Conservation (phyloP, 345 rosid species). For the Adansonia digitata region DNA sequence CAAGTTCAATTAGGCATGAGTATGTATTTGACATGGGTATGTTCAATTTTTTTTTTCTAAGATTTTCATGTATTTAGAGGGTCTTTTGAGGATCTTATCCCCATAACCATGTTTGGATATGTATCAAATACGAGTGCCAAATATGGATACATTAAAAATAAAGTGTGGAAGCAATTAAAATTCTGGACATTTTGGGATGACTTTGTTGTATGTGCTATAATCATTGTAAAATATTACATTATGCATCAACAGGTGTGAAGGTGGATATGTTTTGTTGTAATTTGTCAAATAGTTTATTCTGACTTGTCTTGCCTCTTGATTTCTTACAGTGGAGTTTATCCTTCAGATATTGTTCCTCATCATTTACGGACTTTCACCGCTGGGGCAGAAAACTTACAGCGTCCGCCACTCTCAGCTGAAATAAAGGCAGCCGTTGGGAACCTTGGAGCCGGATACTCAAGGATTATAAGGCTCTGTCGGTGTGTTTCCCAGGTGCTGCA, state of each 20-base stretch:
- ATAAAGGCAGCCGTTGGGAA: conserved; percentile 29
- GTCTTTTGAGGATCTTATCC: too few relatives aligned
- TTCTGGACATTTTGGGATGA: not conserved
- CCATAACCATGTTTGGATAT: too few relatives aligned
- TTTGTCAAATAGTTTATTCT: not conserved
- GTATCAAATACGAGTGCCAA: too few relatives aligned
- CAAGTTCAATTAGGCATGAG: not conserved
- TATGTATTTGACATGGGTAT: too few relatives aligned
- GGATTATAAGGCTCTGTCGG: conserved; percentile 49
- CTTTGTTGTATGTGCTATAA: not conserved
- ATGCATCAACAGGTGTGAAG: not conserved
- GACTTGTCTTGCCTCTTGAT: conserved; percentile 12
- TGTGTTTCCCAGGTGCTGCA: conserved; percentile 39
- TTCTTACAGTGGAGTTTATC: conserved; percentile 60
- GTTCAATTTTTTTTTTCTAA: not conserved
- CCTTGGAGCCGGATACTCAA: conserved; percentile 39
- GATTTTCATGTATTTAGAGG: too few relatives aligned
- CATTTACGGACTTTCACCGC: conserved; percentile 18
- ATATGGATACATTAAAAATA: too few relatives aligned
- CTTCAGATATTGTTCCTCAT: conserved; percentile 40
- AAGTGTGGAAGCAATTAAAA: too few relatives aligned
- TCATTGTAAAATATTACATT: not conserved
- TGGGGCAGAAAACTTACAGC: conserved; percentile 13
- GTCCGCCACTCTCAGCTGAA: conserved; percentile 26
- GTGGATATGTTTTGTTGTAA: not conserved